phyloP scores from a whole-genome alignment of 2,329 filamentous ascomycete species.

The Xylaria multiplex region DNA sequence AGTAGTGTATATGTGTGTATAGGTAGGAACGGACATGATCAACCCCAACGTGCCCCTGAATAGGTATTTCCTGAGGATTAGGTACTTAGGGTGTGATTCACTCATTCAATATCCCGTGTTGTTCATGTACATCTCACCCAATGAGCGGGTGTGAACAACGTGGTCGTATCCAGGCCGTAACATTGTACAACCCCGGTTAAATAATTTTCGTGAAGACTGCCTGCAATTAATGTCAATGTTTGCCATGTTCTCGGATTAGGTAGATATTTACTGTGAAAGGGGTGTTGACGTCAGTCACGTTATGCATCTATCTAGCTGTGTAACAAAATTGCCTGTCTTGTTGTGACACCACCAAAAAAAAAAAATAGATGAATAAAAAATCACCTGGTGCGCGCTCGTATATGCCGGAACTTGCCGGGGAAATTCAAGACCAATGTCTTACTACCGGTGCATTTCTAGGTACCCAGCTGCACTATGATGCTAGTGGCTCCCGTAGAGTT shows the following conservation, averaged over 20 bases:
- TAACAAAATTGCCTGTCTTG: not conserved
- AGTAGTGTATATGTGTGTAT: not conserved
- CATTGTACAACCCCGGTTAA: not conserved
- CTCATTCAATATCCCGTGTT: slow-evolving; percentile 20
- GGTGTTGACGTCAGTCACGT: not conserved
- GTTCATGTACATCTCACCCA: slow-evolving; percentile 20
- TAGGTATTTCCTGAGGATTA: not conserved
- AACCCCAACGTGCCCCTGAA: slow-evolving; percentile 13
- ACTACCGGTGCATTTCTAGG: no score
- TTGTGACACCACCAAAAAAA: not conserved
- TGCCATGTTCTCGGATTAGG: slow-evolving; percentile 1
- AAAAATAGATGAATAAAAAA: no score
- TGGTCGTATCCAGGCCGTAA: slow-evolving; percentile 21
- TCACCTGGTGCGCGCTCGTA: not conserved
- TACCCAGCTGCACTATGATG: no score
- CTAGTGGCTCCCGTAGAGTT: slow-evolving; percentile 9
- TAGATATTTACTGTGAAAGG: not conserved
- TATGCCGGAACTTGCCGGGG: slow-evolving; percentile 19
- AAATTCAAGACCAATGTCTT: not conserved
- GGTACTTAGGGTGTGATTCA: slow-evolving; percentile 13
- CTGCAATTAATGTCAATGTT: not conserved
- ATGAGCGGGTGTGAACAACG: slow-evolving; percentile 13
- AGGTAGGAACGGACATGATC: not conserved
- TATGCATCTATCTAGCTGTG: not conserved
- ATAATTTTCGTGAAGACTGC: not conserved